These are phyloP conservation scores for Exophiala calicioides DNA, from an alignment of 2,329 filamentous ascomycete genomes.

Conservation along the genomic window DNA sequence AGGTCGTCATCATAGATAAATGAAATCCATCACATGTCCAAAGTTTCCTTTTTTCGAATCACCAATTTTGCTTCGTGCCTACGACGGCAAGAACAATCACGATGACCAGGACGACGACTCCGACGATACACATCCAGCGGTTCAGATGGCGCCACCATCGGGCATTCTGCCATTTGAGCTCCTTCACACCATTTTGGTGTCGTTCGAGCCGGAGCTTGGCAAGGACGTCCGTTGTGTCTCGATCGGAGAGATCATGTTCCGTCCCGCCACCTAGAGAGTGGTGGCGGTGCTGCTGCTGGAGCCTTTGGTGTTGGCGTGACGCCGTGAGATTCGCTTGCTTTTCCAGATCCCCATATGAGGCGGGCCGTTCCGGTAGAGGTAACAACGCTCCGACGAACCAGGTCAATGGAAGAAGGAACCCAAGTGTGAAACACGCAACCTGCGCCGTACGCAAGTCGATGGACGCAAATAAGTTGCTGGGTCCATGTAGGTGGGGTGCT, in stretches of 20 bases:
- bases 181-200: slow-evolving; percentile 47
- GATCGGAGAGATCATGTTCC: slow-evolving; percentile 15
- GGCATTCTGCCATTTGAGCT: slow-evolving; percentile 59
- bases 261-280: slow-evolving; percentile 2
- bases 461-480: slow-evolving; percentile 55
- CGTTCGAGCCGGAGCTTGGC: slow-evolving; percentile 32
- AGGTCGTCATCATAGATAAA: not conserved
- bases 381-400: slow-evolving; percentile 80
- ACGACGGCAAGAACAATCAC: slow-evolving; percentile 49
- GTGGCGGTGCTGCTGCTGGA: slow-evolving; percentile 1
- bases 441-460: slow-evolving; percentile 69
- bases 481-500: slow-evolving; percentile 68
- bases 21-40: not conserved
- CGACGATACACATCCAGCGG: slow-evolving; percentile 61
- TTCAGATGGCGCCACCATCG: slow-evolving; percentile 66
- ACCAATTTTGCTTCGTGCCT: slow-evolving; percentile 22
- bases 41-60: too few species aligned
- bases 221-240: slow-evolving; percentile 41
- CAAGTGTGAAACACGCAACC: slow-evolving; percentile 71
- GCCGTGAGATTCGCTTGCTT: slow-evolving; percentile 18
- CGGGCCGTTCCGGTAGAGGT: slow-evolving; percentile 65
- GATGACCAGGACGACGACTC: slow-evolving; percentile 56
- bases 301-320: slow-evolving; percentile 32
- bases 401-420: slow-evolving; percentile 74
- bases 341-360: slow-evolving; percentile 51